Base-by-base conservation (phyloP, 164 flowering plant genomes). In the Sedum album region DNA sequence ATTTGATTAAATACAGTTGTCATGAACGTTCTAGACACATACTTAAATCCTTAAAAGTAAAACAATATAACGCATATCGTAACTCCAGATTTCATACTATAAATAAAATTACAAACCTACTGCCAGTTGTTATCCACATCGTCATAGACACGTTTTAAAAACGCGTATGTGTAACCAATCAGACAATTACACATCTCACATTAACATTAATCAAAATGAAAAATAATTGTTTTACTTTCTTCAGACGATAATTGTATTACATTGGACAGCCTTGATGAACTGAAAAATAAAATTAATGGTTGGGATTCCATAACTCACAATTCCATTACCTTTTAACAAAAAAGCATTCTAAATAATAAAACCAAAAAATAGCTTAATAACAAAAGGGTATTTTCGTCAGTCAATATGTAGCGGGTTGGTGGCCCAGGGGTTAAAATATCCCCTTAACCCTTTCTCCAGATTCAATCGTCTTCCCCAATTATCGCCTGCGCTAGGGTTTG, bases 401-500 rank as follows among this genome's bases (percentile, higher is more conserved):
- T 11, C 8, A 30, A 57, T 26, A 28, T 0, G 26, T 26, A 5
- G 5, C 2, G 62, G 18, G 62, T 28, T 28, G 62, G 62, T 51
- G 57, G 57, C 10, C 25, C 28, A 51, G 6, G 57, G 57, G 33
- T 28, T 26, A 57, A 57, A 26, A 57, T 26, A 57, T 14, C 62
- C 33, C 3, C 15, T 2, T 17, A 57, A 28, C 18, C 62, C 15
- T 13, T 57, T 57, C 20, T 14, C 31, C 62, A 57, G 60, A 53
- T 57, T 57, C 33, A 57, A 57, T 57, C 62, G 31, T 57, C 62
- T 57, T 28, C 62, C 57, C 26, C 25, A 51, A 51, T n/a, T 10
- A n/a, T 51, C 28, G 25, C 57, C 28, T 6, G 38, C 38, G 38
- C 38, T 57, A 57, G 62, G 62, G 62, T 57, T 57, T 57, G 33